Evolutionary conservation across 306 rosid species (phyloP).

Genomic region (Gastrolobium villosum): DNA sequence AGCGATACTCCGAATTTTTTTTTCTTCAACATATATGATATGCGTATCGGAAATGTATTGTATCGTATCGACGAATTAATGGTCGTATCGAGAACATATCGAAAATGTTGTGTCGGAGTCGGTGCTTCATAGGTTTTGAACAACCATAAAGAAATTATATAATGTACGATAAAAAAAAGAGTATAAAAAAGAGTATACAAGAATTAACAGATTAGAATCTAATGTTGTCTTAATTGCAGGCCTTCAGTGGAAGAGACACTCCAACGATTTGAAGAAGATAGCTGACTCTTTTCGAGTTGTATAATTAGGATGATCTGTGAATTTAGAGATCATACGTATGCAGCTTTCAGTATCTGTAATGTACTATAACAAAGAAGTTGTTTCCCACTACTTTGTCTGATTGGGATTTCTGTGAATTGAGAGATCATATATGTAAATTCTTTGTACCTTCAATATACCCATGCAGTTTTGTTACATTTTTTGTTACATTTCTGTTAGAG

Average conservation of each 20-base stretch:
- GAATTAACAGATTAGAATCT: conserved; percentile 6
- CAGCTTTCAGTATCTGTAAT: conserved; percentile 37
- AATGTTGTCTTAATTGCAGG: conserved; percentile 64
- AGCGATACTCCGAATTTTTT: no score
- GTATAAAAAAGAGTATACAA: neutral
- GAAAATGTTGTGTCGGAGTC: no score
- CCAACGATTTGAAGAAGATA: conserved; percentile 79
- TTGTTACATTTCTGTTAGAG: no score
- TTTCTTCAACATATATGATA: no score
- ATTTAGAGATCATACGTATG: conserved; percentile 25
- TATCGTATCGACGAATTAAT: no score
- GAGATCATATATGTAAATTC: conserved; percentile 30
- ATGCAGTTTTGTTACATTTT: conserved; percentile 39
- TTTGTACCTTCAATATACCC: conserved; percentile 12
- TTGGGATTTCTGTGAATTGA: conserved; percentile 39
- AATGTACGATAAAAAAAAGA: neutral
- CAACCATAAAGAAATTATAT: conserved; percentile 9
- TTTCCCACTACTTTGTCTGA: conserved; percentile 34
- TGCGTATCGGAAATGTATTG: no score
- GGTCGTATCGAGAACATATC: no score
- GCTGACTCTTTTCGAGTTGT: conserved; percentile 76
- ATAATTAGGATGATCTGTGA: conserved; percentile 53
- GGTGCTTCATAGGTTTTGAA: no score
- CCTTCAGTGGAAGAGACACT: conserved; percentile 98
- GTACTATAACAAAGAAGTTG: conserved; percentile 28